phyloP scores from a whole-genome alignment of 495 filamentous ascomycete genomes.

The Podospora tetraspora region DNA sequence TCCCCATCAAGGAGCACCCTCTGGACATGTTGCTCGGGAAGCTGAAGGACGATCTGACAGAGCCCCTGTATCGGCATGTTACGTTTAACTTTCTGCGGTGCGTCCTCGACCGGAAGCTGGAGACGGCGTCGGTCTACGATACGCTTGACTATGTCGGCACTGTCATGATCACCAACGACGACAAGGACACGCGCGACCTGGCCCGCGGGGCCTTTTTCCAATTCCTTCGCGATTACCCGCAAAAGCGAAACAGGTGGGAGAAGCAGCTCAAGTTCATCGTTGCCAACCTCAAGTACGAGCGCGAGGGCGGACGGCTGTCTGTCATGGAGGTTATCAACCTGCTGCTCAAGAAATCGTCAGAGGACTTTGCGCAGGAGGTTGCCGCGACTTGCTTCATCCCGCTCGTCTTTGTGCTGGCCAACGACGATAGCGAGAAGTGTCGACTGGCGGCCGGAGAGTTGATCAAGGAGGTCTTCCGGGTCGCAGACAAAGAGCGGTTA shows the following conservation, averaged over 20 bases:
- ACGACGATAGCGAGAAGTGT: constrained; percentile 83
- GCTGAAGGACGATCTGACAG: constrained; percentile 82
- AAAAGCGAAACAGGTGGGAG: constrained; percentile 75
- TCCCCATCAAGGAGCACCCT: constrained; percentile 70
- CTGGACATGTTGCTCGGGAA: constrained; percentile 79
- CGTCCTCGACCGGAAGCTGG: constrained; percentile 74
- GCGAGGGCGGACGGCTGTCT: constrained; percentile 80
- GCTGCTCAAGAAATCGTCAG: constrained; percentile 72
- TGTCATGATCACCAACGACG: constrained; percentile 97
- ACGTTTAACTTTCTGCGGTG: constrained; percentile 90
- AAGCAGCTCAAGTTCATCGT: constrained; percentile 88
- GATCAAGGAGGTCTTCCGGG: constrained; percentile 71
- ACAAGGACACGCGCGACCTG: constrained; percentile 74
- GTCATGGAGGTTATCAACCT: constrained; percentile 86
- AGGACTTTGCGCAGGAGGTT: constrained; percentile 76
- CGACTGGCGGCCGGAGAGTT: constrained; percentile 75
- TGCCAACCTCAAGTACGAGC: constrained; percentile 84
- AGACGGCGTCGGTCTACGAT: constrained; percentile 86
- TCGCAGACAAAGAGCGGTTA: constrained; percentile 67
- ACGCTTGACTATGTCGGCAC: constrained; percentile 76
- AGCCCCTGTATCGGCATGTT: constrained; percentile 82
- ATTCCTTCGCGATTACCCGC: constrained; percentile 91
- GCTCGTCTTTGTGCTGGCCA: constrained; percentile 74
- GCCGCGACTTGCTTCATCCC: constrained; percentile 78
- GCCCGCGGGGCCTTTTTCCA: constrained; percentile 87